Conservation (phyloP, 192 early-diverging fungal species). For the Gryganskiella cystojenkinii region DNA sequence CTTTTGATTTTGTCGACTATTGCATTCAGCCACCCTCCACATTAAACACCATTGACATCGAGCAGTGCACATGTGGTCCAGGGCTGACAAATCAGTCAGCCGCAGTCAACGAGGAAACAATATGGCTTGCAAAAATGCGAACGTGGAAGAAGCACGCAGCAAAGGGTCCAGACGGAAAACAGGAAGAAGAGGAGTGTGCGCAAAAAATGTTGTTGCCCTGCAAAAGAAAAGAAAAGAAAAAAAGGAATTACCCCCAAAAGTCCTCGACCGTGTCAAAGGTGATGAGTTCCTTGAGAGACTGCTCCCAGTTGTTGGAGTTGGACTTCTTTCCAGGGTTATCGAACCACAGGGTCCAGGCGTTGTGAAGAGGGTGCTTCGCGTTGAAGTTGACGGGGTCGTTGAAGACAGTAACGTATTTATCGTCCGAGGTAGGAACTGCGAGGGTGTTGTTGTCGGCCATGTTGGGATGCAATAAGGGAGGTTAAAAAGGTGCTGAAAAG, state of each 20-base stretch:
- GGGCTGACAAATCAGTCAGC: slow-evolving; percentile 14
- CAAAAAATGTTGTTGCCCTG: neutral
- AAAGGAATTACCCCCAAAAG: slow-evolving; percentile 89
- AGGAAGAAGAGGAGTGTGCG: neutral
- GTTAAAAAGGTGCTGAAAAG: neutral
- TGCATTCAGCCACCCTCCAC: no score
- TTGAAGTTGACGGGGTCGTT: slow-evolving; percentile 64
- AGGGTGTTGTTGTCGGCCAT: slow-evolving; percentile 48
- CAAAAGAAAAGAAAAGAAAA: neutral
- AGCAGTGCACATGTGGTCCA: no score
- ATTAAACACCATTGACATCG: no score
- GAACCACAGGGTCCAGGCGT: slow-evolving; percentile 96
- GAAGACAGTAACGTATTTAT: slow-evolving; percentile 56
- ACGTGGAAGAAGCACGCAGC: neutral
- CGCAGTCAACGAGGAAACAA: slow-evolving; percentile 20
- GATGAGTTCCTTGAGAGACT: slow-evolving; percentile 88
- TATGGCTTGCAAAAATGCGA: neutral
- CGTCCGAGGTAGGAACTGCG: slow-evolving; percentile 36
- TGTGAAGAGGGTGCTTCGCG: slow-evolving; percentile 90
- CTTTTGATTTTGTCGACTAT: no score
- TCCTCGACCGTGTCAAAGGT: slow-evolving; percentile 96
- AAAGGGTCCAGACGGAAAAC: slow-evolving; percentile 1
- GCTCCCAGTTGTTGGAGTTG: slow-evolving; percentile 83
- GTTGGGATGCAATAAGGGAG: slow-evolving; percentile 6
- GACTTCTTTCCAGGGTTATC: slow-evolving; percentile 87